Conservation (phyloP, 768 basidiomycete genomes). For the Kwoniella sp. region DNA sequence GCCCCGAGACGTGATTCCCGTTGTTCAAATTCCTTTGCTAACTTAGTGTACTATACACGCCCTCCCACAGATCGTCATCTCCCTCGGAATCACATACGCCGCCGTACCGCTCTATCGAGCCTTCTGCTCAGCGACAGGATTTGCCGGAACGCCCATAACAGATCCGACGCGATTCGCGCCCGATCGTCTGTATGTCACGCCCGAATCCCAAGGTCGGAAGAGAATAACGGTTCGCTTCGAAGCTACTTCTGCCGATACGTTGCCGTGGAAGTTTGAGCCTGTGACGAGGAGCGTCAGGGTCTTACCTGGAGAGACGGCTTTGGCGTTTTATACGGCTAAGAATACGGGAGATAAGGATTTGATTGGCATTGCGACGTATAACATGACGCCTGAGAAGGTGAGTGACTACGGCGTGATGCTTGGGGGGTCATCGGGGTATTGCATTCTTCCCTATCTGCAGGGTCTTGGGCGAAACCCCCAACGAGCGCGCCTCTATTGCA, state of each 20-base stretch:
- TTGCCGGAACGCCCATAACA: constrained; percentile 90
- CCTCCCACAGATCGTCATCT: constrained; percentile 68
- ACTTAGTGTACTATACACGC: not conserved
- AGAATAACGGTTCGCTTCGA: constrained; percentile 94
- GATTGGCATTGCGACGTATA: constrained; percentile 98
- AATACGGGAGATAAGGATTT: constrained; percentile 83
- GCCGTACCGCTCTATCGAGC: constrained; percentile 96
- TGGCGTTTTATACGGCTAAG: constrained; percentile 94
- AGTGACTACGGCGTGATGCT: constrained; percentile 56
- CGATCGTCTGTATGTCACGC: constrained; percentile 67
- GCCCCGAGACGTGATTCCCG: no score
- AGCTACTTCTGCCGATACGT: constrained; percentile 80
- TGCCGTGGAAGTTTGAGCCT: constrained; percentile 92
- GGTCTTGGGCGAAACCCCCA: no score
- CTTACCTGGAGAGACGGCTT: constrained; percentile 89
- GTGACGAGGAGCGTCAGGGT: constrained; percentile 88
- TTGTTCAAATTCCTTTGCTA: no score
- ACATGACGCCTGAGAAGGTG: constrained; percentile 96
- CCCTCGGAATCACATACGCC: constrained; percentile 87
- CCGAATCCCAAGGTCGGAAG: constrained; percentile 62
- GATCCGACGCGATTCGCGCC: constrained; percentile 66
- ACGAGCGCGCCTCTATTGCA: no score
- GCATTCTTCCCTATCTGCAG: no score
- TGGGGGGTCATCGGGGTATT: no score
- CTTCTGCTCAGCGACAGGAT: constrained; percentile 97